Evolutionary conservation across 371 early-diverging fungal species (phyloP).

Genomic region (Mortierella sp.): DNA sequence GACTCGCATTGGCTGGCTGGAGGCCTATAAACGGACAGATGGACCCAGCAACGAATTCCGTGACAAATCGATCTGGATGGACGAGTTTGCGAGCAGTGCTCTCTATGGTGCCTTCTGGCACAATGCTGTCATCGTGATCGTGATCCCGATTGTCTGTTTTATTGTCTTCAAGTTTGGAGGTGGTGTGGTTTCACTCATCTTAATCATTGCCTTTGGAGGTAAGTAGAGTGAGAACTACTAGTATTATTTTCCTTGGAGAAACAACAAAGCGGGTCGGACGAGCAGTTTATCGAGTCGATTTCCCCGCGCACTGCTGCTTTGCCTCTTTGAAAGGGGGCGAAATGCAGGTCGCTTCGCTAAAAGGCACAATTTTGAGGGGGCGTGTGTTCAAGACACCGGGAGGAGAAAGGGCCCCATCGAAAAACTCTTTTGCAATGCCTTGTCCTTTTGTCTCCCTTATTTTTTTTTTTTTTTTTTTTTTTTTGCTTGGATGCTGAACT

Average conservation of each 20-base stretch:
- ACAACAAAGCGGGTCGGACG: too few relatives aligned
- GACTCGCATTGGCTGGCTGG: conserved; percentile 46
- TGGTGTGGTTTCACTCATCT: conserved; percentile 40
- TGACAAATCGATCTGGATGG: conserved; percentile 53
- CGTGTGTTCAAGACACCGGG: too few relatives aligned
- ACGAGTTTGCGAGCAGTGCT: conserved; percentile 50
- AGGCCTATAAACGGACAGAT: conserved; percentile 44
- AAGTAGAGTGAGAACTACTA: too few relatives aligned
- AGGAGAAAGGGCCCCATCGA: too few relatives aligned
- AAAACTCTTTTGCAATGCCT: too few relatives aligned
- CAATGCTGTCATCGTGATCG: conserved; percentile 32
- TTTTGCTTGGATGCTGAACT: background rate
- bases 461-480: background rate
- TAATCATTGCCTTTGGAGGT: conserved; percentile 52
- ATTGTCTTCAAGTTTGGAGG: conserved; percentile 46
- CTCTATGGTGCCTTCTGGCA: conserved; percentile 51
- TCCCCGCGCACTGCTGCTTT: too few relatives aligned
- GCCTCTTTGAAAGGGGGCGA: too few relatives aligned
- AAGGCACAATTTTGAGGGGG: too few relatives aligned
- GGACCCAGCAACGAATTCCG: conserved; percentile 45
- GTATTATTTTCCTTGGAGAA: too few relatives aligned
- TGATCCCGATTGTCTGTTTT: conserved; percentile 36
- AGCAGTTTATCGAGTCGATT: too few relatives aligned
- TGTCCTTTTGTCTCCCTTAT: background rate
- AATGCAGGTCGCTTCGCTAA: too few relatives aligned